Evolutionary conservation across 306 rosid genomes (phyloP).

Genomic region (Cicer arietinum): DNA sequence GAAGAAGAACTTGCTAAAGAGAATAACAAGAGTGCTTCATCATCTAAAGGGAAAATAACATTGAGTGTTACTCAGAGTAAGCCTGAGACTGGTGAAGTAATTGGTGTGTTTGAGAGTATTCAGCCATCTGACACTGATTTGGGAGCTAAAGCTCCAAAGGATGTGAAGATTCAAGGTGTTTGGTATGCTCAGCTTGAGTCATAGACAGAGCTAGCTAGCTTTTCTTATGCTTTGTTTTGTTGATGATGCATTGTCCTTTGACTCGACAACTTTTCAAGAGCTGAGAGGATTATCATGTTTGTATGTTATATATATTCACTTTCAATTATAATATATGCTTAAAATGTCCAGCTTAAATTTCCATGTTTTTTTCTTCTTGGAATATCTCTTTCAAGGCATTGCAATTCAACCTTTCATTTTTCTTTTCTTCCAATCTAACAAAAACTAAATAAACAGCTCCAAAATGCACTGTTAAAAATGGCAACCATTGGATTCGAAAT

Average conservation of each 20-base stretch:
- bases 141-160: slow-evolving; percentile 96
- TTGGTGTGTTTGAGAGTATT: slow-evolving; percentile 89
- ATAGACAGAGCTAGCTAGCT: slow-evolving; percentile 48
- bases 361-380: background rate
- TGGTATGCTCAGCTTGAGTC: slow-evolving; percentile 99
- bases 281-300: slow-evolving; percentile 45
- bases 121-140: slow-evolving; percentile 98
- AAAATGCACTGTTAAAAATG: too few relatives aligned
- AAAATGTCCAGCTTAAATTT: slow-evolving; percentile 16
- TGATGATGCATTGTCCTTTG: slow-evolving; percentile 46
- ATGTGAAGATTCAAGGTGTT: slow-evolving; percentile 87
- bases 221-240: slow-evolving; percentile 33
- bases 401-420: too few relatives aligned
- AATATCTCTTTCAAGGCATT: too few relatives aligned
- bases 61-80: slow-evolving; percentile 81
- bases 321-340: slow-evolving; percentile 40
- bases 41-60: slow-evolving; percentile 85
- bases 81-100: slow-evolving; percentile 91
- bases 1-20: slow-evolving; percentile 92
- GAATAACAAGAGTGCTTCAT: slow-evolving; percentile 68
- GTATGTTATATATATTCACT: slow-evolving; percentile 52
- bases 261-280: slow-evolving; percentile 43
- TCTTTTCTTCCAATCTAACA: too few relatives aligned
- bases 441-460: too few relatives aligned
- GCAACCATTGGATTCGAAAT: too few relatives aligned